Base-by-base conservation (phyloP, 192 early-diverging fungal genomes). In the Coemansia brasiliensis region DNA sequence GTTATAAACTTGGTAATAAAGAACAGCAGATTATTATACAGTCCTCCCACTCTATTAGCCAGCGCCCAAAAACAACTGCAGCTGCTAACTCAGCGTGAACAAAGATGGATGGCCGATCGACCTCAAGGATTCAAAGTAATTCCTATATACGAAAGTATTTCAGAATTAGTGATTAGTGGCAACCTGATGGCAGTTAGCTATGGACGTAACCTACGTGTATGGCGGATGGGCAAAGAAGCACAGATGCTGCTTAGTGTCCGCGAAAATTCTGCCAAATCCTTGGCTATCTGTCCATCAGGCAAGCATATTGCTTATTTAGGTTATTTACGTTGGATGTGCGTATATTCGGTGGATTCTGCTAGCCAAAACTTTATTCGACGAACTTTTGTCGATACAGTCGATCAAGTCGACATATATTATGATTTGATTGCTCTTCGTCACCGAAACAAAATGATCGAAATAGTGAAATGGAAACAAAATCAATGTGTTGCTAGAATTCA, bases 271-370 rank as follows among this genome's bases (percentile, higher is more conserved):
- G 57, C 57, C 5, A 67, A 67, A 24, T 50, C 50, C 3, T 51
- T 67, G 17, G 39, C 64, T 35, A 67, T 67, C 4, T 67, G 64
- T 18, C 25, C 57, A 15, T 49, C 57, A 3, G 57, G 51, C 12
- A 38, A 5, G 11, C 8, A 13, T 4, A 12, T 67, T 6, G 41
- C 41, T 1, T 59, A 21, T 32, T 43, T 57, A 17, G 58, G 57
- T 16, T 67, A 59, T 39, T 18, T 67, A n/a, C 64, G 56, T 44
- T 42, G 45, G 4, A 52, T 57, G 16, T 25, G 42, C 1, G 52
- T 67, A 1, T 67, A 59, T 26, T 45, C 57, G 42, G 51, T 67
- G 2, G 20, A 32, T 18, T 32, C 35, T 18, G 17, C 51, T 7
- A 13, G 4, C 4, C 29, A 49, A 27, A 25, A 54, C 20, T 67